Evolutionary conservation across 2,329 filamentous ascomycete species (phyloP).

Genomic region (Fusarium lyarnte): DNA sequence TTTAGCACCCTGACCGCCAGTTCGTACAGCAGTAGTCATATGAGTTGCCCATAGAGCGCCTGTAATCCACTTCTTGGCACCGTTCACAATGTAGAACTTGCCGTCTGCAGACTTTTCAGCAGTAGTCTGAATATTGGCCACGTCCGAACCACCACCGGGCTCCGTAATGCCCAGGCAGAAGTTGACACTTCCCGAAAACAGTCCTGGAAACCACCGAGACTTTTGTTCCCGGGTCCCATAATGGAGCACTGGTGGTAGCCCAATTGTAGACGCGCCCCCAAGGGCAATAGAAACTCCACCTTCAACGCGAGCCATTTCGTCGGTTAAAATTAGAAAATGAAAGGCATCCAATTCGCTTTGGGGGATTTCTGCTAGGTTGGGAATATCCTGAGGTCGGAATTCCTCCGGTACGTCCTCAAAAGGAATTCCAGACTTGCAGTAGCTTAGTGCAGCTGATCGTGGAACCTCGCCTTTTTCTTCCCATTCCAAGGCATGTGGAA

Average conservation of each 20-base stretch:
- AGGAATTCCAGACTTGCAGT: background rate
- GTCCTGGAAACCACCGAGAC: background rate
- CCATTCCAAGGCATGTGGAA: background rate
- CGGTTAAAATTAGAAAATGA: background rate
- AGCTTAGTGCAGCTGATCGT: background rate
- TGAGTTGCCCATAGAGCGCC: background rate
- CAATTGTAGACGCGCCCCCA: background rate
- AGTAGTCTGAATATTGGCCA: background rate
- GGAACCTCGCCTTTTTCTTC: background rate
- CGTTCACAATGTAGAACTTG: background rate
- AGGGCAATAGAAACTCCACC: background rate
- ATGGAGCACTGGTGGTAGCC: background rate
- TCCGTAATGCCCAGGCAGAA: background rate
- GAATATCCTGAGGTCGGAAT: background rate
- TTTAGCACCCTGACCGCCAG: background rate
- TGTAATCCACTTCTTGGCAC: background rate
- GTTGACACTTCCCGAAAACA: background rate
- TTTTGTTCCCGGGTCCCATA: background rate
- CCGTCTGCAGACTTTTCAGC: background rate
- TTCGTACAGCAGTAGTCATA: background rate
- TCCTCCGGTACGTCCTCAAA: background rate
- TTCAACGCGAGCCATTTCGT: background rate
- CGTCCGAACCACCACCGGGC: background rate
- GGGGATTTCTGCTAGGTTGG: background rate
- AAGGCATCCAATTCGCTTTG: background rate